Evolutionary conservation across 257 asterid genomes (phyloP), one percentile per base, ranked within the genome.

Genomic region (Handroanthus guayacan): DNA sequence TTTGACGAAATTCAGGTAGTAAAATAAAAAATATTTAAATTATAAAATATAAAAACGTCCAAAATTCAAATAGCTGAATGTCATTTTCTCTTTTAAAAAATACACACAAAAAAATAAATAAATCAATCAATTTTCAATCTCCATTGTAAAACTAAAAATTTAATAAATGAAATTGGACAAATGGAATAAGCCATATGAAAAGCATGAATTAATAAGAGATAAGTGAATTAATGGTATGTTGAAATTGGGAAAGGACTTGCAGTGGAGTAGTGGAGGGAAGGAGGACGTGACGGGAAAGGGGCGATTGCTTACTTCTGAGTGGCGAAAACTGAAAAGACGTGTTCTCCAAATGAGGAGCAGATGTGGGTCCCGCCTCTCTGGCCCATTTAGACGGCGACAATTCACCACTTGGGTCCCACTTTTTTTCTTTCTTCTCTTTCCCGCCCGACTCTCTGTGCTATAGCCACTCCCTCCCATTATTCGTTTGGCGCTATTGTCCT

Each of bases 271-370:
- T 47, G 47, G 14, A 31, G 39, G 18, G 50, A 13, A 37, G 4
- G 43, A 37, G 4, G 43, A 44, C 13, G 12, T 36, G 20, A 44
- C 36, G 12, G 43, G 0, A 47, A 47, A 58, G 65, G 3, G 39
- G 16, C 10, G 9, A 58, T 52, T 69, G 6, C 13, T 20, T 5
- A 25, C 48, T 11, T 25, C 58, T 52, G 41, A 64, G 71, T 14
- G 14, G 58, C 73, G 16, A 2, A 14, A 78, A 17, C 52, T 47
- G 88, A 85, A 80, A 83, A 71, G 86, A 83, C 80, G 63, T 82
- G 88, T 82, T 60, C 79, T 45, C 88, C 69, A 80, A 73, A 80
- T 79, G 78, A 78, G 85, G 86, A 82, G 82, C 92, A 87, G 9
- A 16, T 8, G 51, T 66, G 76, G 88, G 88, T 7, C 89, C 83